phyloP scores from a whole-genome alignment of 2,329 filamentous ascomycete genomes.

The Cladorrhinum sp. region DNA sequence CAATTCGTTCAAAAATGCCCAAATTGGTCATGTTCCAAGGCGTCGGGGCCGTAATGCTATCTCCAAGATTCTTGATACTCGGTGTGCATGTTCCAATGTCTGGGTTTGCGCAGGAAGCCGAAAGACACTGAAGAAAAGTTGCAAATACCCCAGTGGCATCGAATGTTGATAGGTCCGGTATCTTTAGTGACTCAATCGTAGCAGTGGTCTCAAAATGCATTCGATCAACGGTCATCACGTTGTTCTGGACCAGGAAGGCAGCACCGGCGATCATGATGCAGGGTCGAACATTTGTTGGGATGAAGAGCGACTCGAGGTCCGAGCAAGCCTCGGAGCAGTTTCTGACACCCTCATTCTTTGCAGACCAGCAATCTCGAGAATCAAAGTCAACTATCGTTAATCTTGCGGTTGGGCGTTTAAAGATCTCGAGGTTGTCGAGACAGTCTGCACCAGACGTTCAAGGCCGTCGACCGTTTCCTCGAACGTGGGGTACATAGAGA shows the following conservation, averaged over 20 bases:
- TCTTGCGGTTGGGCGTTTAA: not conserved
- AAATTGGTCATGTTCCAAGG: not conserved
- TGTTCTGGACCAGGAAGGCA: not conserved
- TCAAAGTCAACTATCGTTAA: not conserved
- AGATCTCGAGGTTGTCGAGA: not conserved
- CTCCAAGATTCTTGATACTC: not conserved
- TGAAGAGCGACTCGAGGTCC: not conserved
- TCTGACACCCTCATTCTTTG: not conserved
- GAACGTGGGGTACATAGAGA: not conserved
- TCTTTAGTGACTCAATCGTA: not conserved
- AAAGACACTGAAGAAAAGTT: not conserved
- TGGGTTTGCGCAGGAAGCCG: not conserved
- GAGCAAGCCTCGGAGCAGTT: not conserved
- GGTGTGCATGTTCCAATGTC: not conserved
- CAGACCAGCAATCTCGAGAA: not conserved
- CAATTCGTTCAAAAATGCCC: not conserved
- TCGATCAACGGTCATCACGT: not conserved
- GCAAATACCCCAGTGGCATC: not conserved
- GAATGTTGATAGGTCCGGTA: not conserved
- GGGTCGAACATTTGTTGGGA: not conserved
- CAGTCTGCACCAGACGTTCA: not conserved
- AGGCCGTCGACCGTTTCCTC: not conserved
- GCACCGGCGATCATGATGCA: not conserved
- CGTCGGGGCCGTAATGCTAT: not conserved
- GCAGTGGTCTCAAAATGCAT: not conserved